Base-by-base conservation (phyloP, 2,329 filamentous ascomycete species). In the Penicillium sp. region DNA sequence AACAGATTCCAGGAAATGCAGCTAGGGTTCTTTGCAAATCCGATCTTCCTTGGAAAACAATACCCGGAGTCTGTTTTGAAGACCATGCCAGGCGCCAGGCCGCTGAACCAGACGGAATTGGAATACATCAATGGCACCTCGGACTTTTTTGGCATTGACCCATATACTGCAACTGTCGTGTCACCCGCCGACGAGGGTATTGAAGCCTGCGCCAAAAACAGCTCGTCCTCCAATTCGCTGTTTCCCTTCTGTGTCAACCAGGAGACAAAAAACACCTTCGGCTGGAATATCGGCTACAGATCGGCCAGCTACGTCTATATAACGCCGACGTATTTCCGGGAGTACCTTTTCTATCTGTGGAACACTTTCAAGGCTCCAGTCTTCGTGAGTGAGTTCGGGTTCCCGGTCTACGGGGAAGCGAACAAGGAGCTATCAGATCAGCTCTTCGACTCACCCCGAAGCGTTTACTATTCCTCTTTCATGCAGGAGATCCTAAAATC, bases 231-330 rank as follows among this genome's bases (percentile, higher is more conserved):
- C 5, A 73, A 78, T 27, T 58, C 76, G 0, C 68, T 77, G 8
- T 77, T 74, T 18, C 82, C 82, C 0, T 77, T 78, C 53, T 85
- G 82, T 56, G 79, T 81, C 1, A 74, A 72, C 0, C 75, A 79
- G 50, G 74, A 73, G 10, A 76, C 69, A 0, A 69, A 64, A 1
- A 79, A 79, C 35, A 65, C 71, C 1, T 76, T 76, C 27, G 81
- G 81, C 2, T 85, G 82, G 82, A 72, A 80, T 57, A 80, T 84
- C 44, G 82, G 82, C 18, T 82, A 83, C 54, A 71, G 75, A 11
- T 82, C 79, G 2, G 43, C 30, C 20, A 81, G 30, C 74, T 82
- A 83, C 60, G 76, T 81, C n/a, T 83, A 84, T 66, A 78, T 80
- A 30, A 80, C 83, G 0, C 83, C 82, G 0, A 64, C 61, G 0